Conservation (phyloP, 495 filamentous ascomycete genomes). For the Penicillium turbatum region DNA sequence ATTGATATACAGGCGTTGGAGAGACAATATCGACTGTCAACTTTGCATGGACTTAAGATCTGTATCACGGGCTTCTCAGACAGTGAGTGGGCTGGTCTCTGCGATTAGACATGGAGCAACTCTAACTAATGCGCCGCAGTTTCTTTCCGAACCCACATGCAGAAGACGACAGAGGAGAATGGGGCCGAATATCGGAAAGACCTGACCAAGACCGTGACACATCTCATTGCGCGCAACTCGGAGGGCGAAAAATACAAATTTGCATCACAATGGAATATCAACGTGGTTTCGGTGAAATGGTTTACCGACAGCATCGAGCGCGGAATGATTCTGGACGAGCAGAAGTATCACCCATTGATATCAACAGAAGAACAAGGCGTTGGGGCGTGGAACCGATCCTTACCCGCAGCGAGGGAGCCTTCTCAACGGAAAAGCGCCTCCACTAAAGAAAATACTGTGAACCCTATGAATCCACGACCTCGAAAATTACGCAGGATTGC, state of each 20-base stretch:
- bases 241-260: slow-evolving; percentile 85
- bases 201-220: slow-evolving; percentile 74
- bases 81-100: slow-evolving; percentile 45
- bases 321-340: slow-evolving; percentile 90
- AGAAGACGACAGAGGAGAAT: slow-evolving; percentile 58
- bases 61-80: slow-evolving; percentile 91
- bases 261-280: slow-evolving; percentile 73
- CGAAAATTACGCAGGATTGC: slow-evolving; percentile 75
- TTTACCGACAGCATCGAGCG: slow-evolving; percentile 76
- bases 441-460: slow-evolving; percentile 20
- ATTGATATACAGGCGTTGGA: slow-evolving; percentile 70
- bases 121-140: slow-evolving; percentile 40
- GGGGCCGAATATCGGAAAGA: slow-evolving; percentile 82
- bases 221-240: slow-evolving; percentile 75
- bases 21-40: slow-evolving; percentile 53
- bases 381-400: slow-evolving; percentile 66
- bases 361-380: slow-evolving; percentile 65
- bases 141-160: slow-evolving; percentile 61
- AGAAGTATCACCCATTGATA: slow-evolving; percentile 68
- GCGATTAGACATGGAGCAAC: background rate
- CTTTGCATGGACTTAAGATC: slow-evolving; percentile 62
- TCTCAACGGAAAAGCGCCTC: slow-evolving; percentile 8
- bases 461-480: slow-evolving; percentile 32
- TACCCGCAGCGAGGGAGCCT: slow-evolving; percentile 33
- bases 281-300: slow-evolving; percentile 78